Percentiles rank a stretch among this genome's conserved stretches.
These are phyloP conservation scores for Daldinia caldariorum DNA, from an alignment of 495 filamentous ascomycete species.

Conservation along the genomic window DNA sequence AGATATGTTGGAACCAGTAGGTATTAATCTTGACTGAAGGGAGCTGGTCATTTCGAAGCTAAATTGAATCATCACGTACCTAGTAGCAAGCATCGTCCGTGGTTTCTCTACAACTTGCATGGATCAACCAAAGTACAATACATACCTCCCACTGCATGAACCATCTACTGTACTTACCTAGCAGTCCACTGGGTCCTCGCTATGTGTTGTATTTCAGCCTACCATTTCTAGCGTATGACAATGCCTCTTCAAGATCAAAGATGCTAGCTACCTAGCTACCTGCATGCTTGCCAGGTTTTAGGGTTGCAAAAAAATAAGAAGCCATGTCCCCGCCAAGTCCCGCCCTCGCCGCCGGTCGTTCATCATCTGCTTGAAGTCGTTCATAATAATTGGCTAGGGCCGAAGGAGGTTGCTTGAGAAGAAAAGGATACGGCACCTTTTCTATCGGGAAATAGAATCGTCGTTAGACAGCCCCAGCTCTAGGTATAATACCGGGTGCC, in stretches of 20 bases:
- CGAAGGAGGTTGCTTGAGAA: background rate
- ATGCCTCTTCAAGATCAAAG: background rate
- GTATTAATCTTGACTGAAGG: background rate
- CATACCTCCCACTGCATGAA: background rate
- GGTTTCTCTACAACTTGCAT: background rate
- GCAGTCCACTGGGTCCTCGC: background rate
- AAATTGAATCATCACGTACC: background rate
- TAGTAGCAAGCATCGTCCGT: background rate
- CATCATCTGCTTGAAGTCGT: background rate
- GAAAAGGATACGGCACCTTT: background rate
- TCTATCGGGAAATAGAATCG: constrained; percentile 5
- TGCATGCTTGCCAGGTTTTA: constrained; percentile 2
- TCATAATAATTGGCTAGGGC: background rate
- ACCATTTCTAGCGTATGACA: background rate
- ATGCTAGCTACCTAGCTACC: background rate
- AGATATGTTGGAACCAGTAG: background rate
- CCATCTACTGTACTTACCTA: background rate
- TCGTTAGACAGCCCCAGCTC: background rate
- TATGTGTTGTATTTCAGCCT: background rate
- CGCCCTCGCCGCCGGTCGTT: background rate
- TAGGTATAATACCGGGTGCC: background rate
- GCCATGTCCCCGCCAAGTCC: background rate
- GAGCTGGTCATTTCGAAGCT: background rate
- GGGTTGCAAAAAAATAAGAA: background rate
- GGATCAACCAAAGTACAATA: background rate